phyloP scores from a whole-genome alignment of 2,329 filamentous ascomycete genomes.

The Neophaeococcomyces mojaviensis region DNA sequence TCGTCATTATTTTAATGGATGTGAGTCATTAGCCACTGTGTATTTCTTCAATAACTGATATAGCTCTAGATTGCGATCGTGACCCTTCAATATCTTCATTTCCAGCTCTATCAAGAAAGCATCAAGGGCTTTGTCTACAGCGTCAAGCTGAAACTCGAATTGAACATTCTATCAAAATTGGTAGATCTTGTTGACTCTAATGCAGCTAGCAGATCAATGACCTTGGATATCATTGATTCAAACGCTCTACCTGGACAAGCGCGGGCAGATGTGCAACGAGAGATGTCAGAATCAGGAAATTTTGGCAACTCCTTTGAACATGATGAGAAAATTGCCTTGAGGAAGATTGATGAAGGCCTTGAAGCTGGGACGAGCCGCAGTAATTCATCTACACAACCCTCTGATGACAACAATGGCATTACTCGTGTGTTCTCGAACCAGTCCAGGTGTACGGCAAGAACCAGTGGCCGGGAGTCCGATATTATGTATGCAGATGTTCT shows the following conservation, averaged over 20 bases:
- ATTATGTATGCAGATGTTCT: slow-evolving; percentile 12
- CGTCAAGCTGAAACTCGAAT: slow-evolving; percentile 43
- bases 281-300: background rate
- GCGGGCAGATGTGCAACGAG: slow-evolving; percentile 1
- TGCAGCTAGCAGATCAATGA: slow-evolving; percentile 10
- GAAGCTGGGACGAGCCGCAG: too few relatives aligned
- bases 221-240: slow-evolving; percentile 10
- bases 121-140: slow-evolving; percentile 42
- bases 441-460: slow-evolving; percentile 1
- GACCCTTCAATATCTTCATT: slow-evolving; percentile 36
- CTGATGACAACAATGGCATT: background rate
- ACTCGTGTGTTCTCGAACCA: background rate
- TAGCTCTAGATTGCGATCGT: slow-evolving; percentile 30
- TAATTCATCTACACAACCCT: too few relatives aligned
- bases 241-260: slow-evolving; percentile 6
- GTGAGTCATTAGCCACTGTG: slow-evolving; percentile 4
- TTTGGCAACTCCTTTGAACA: too few relatives aligned
- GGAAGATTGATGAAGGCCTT: too few relatives aligned
- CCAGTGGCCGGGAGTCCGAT: slow-evolving; percentile 8
- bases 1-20: slow-evolving; percentile 41
- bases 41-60: background rate
- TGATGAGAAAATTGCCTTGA: too few relatives aligned
- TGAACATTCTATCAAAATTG: slow-evolving; percentile 41
- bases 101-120: slow-evolving; percentile 40
- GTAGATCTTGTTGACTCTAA: slow-evolving; percentile 30